phyloP scores from a whole-genome alignment of 371 early-diverging fungal species.

The Massospora cicadina region DNA sequence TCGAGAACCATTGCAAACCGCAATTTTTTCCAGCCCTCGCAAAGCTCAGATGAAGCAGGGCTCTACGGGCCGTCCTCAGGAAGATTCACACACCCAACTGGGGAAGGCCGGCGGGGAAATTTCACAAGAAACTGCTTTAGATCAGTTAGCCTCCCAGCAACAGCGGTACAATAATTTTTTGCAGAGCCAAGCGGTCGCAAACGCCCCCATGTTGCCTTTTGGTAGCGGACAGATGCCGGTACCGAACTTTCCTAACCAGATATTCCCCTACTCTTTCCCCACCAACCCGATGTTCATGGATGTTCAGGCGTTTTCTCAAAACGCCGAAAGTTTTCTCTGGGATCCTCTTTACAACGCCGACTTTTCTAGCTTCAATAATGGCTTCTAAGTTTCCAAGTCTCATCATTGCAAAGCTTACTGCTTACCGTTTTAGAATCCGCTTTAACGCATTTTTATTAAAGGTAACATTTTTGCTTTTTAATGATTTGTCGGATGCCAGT shows the following conservation, averaged over 20 bases:
- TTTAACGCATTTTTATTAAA: too few relatives aligned
- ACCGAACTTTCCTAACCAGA: background rate
- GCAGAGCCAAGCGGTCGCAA: background rate
- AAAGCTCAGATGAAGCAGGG: background rate
- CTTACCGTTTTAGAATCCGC: too few relatives aligned
- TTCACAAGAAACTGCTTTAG: background rate
- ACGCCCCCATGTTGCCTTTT: background rate
- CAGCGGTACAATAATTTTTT: background rate
- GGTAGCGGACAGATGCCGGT: background rate
- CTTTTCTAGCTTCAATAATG: slow-evolving; percentile 4
- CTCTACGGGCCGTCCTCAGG: background rate
- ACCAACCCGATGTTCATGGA: background rate
- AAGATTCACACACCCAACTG: background rate
- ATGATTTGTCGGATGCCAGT: too few relatives aligned
- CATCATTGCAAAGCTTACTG: too few relatives aligned
- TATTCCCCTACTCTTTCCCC: background rate
- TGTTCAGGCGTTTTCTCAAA: background rate
- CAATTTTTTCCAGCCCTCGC: background rate
- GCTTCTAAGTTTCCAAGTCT: too few relatives aligned
- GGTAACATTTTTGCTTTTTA: too few relatives aligned
- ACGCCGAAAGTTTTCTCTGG: background rate
- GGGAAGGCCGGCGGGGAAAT: background rate
- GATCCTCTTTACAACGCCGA: slow-evolving; percentile 4
- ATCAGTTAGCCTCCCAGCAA: background rate
- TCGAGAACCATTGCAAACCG: background rate